Conservation (phyloP, 1,284 basidiomycete species). For the Vanrija sp. region DNA sequence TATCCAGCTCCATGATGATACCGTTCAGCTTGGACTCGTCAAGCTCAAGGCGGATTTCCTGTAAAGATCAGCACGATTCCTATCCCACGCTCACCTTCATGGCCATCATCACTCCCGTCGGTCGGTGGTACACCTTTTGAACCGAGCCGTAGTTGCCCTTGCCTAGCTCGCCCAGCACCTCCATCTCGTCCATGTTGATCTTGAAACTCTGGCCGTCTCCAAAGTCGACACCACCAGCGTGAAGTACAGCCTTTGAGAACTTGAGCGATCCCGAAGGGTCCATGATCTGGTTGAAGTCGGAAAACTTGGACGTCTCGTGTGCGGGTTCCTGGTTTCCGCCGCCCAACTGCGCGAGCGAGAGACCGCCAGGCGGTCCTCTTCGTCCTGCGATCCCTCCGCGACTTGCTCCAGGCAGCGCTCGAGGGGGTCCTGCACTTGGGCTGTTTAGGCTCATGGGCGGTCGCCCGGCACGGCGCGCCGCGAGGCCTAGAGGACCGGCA, state of each 20-base stretch:
- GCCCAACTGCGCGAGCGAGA: constrained; percentile 24
- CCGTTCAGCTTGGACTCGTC: constrained; percentile 91
- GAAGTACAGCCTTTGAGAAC: constrained; percentile 91
- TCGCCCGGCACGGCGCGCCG: constrained; percentile 40
- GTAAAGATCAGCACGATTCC: constrained; percentile 9
- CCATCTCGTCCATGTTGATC: constrained; percentile 94
- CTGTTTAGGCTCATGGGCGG: constrained; percentile 26
- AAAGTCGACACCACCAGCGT: constrained; percentile 91
- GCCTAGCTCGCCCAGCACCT: constrained; percentile 79
- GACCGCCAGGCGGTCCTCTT: constrained; percentile 43
- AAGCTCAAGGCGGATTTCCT: constrained; percentile 98
- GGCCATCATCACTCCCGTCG: constrained; percentile 93
- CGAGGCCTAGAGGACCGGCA: constrained; percentile 42
- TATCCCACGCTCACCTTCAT: constrained; percentile 72
- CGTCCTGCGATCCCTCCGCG: constrained; percentile 33
- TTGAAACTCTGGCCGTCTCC: constrained; percentile 85
- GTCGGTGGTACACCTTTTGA: constrained; percentile 88
- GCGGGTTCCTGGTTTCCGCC: constrained; percentile 10
- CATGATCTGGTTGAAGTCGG: constrained; percentile 89
- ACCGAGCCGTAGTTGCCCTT: constrained; percentile 97
- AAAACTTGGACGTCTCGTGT: constrained; percentile 55
- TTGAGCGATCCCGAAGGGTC: constrained; percentile 92
- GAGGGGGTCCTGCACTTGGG: no score
- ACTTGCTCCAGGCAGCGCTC: no score
- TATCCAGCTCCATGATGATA: constrained; percentile 98